Evolutionary conservation across 2,329 filamentous ascomycete genomes (phyloP).

Genomic region (Colletotrichum cordylinicola): DNA sequence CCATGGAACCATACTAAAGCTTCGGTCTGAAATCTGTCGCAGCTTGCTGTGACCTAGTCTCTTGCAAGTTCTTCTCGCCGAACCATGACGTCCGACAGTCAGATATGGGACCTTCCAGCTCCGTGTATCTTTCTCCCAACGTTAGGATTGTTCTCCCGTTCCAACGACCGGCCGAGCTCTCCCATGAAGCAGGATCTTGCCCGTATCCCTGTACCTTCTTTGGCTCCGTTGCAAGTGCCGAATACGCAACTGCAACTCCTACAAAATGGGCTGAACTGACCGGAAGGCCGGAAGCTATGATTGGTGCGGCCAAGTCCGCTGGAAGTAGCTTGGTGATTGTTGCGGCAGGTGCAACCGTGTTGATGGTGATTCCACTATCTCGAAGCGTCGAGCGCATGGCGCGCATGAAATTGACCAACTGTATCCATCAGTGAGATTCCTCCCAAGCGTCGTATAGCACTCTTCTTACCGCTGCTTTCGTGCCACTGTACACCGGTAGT

Average conservation of each 20-base stretch:
- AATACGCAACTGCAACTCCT: constrained; percentile 39
- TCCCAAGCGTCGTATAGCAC: not conserved
- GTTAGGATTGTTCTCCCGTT: not conserved
- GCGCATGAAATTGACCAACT: constrained; percentile 33
- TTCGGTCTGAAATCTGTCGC: not conserved
- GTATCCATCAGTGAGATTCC: not conserved
- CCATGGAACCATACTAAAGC: not conserved
- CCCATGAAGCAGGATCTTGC: not conserved
- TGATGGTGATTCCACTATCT: constrained; percentile 38
- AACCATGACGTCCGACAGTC: not conserved
- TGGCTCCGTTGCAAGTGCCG: constrained; percentile 33
- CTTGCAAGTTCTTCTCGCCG: not conserved
- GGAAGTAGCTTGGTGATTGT: constrained; percentile 36
- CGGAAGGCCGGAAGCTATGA: constrained; percentile 32
- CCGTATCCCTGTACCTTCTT: not conserved
- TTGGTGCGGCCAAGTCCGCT: constrained; percentile 32
- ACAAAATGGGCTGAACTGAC: constrained; percentile 37
- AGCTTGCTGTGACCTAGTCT: not conserved
- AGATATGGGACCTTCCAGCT: not conserved
- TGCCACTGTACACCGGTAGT: constrained; percentile 36
- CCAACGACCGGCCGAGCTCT: not conserved
- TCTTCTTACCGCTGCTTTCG: constrained; percentile 17
- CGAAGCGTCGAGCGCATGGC: constrained; percentile 32
- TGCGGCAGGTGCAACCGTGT: constrained; percentile 40
- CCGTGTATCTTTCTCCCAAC: not conserved